These are phyloP conservation scores for Dactylonectria macrodidyma DNA, from an alignment of 2,329 filamentous ascomycete genomes.

Conservation along the genomic window DNA sequence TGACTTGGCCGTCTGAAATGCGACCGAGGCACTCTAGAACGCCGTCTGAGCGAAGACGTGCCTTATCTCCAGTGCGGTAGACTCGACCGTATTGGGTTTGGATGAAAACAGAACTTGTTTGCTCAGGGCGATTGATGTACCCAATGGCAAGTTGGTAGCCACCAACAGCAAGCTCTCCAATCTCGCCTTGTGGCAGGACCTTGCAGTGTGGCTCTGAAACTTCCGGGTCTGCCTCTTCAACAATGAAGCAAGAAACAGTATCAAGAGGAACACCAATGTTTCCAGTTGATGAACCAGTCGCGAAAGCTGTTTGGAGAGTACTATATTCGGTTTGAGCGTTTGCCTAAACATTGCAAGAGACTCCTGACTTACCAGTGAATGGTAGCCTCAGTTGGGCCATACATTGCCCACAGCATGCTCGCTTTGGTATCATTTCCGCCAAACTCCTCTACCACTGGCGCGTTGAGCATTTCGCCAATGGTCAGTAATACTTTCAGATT, in stretches of 20 bases:
- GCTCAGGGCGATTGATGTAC: slow-evolving; percentile 85
- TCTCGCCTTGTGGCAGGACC: slow-evolving; percentile 75
- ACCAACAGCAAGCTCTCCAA: slow-evolving; percentile 86
- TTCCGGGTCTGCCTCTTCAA: slow-evolving; percentile 61
- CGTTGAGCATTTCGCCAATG: slow-evolving; percentile 93
- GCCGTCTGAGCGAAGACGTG: slow-evolving; percentile 76
- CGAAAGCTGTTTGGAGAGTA: slow-evolving; percentile 78
- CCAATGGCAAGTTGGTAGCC: slow-evolving; percentile 84
- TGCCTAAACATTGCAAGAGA: background rate
- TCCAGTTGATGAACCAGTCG: slow-evolving; percentile 68
- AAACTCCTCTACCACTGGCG: slow-evolving; percentile 83
- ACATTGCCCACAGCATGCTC: slow-evolving; percentile 91
- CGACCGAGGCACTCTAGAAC: slow-evolving; percentile 88
- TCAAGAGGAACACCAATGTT: slow-evolving; percentile 85
- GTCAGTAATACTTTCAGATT: slow-evolving; percentile 81
- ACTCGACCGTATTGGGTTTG: slow-evolving; percentile 76
- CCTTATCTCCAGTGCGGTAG: slow-evolving; percentile 91
- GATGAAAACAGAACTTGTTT: slow-evolving; percentile 82
- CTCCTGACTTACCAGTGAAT: slow-evolving; percentile 79
- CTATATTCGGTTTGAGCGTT: slow-evolving; percentile 55
- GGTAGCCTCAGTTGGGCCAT: slow-evolving; percentile 91
- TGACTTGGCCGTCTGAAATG: slow-evolving; percentile 85
- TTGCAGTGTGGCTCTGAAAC: slow-evolving; percentile 54
- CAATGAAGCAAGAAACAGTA: slow-evolving; percentile 84
- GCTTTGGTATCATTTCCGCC: slow-evolving; percentile 67